Conservation (phyloP, 257 asterid genomes). For the Plantago ovata region DNA sequence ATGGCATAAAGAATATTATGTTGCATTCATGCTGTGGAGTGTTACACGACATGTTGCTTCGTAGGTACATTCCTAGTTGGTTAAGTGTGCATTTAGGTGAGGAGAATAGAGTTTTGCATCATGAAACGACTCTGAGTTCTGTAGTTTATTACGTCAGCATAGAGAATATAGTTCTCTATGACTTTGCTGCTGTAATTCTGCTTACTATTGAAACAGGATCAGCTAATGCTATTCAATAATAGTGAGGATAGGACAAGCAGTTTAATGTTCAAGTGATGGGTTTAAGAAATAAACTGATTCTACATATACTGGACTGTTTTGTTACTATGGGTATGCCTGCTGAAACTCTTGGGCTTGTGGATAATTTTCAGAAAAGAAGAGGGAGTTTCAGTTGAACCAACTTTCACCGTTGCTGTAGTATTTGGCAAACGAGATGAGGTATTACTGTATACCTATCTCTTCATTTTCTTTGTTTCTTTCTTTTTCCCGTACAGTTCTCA, state of each 20-base stretch:
- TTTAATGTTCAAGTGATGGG: background rate
- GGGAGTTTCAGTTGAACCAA: constrained; percentile 64
- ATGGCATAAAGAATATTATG: too few relatives aligned
- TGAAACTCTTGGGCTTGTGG: constrained; percentile 1
- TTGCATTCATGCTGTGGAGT: too few relatives aligned
- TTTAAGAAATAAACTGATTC: background rate
- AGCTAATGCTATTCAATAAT: background rate
- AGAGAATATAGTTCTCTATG: too few relatives aligned
- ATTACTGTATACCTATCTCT: background rate
- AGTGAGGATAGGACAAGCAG: background rate
- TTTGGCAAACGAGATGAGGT: constrained; percentile 94
- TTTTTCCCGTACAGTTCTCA: background rate
- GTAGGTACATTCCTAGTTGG: too few relatives aligned
- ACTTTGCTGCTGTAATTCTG: too few relatives aligned
- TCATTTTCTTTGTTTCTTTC: background rate
- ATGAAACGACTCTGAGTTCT: too few relatives aligned
- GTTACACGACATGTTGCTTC: too few relatives aligned
- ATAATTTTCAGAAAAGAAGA: constrained; percentile 78
- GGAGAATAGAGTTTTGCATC: too few relatives aligned
- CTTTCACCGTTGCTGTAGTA: constrained; percentile 61
- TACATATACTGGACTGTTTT: background rate
- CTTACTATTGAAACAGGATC: background rate
- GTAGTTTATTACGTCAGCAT: too few relatives aligned
- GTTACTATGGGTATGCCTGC: constrained; percentile 6
- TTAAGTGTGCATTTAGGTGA: too few relatives aligned